These are phyloP conservation scores for Terana coerulea DNA, from an alignment of 768 basidiomycete species.

Conservation along the genomic window DNA sequence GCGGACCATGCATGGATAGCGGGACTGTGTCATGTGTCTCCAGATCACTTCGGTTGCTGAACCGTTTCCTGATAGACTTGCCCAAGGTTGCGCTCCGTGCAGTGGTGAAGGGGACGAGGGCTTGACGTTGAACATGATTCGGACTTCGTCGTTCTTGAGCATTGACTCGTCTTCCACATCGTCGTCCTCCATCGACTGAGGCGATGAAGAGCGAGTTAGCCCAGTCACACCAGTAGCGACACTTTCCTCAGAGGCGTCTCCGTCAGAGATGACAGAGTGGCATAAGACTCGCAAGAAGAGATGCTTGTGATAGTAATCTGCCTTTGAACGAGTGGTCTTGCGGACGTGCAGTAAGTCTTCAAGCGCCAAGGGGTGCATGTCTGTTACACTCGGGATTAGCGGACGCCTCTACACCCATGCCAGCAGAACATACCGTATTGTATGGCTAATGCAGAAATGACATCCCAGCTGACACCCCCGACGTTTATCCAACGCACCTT, in stretches of 20 bases:
- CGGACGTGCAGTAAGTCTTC: constrained; percentile 61
- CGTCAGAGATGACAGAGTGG: constrained; percentile 42
- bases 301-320: constrained; percentile 63
- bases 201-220: constrained; percentile 26
- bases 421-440: constrained; percentile 45
- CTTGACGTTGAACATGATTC: too few species aligned
- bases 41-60: too few species aligned
- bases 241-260: constrained; percentile 5
- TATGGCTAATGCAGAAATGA: constrained; percentile 57
- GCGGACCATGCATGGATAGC: too few species aligned
- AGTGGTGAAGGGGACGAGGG: too few species aligned
- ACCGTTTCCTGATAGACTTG: too few species aligned
- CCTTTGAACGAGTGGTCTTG: constrained; percentile 50
- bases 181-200: constrained; percentile 13
- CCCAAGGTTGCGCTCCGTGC: too few species aligned
- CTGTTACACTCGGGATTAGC: constrained; percentile 24
- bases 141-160: too few species aligned
- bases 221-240: not conserved
- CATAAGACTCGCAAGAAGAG: constrained; percentile 66
- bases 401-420: not conserved
- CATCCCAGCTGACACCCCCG: constrained; percentile 62
- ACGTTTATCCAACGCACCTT: constrained; percentile 75
- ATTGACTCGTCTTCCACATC: too few species aligned
- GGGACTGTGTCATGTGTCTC: too few species aligned
- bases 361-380: constrained; percentile 63